phyloP scores from a whole-genome alignment of 202 grass and related monocot genomes.

The Hordeum pubiflorum region DNA sequence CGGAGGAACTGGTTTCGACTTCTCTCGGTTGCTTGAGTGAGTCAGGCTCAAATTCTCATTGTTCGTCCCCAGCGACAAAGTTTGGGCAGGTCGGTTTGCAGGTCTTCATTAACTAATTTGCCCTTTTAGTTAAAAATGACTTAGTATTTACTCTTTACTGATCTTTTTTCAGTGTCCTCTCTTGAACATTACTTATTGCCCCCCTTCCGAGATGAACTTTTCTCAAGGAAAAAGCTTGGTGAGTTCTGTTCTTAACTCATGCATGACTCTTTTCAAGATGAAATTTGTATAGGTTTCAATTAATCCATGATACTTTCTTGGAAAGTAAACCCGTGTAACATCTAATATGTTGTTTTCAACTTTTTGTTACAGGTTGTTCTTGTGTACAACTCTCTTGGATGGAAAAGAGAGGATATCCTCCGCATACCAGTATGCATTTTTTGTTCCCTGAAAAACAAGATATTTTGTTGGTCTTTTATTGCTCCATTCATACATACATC shows the following conservation, averaged over 20 bases:
- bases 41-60: slow-evolving; percentile 40
- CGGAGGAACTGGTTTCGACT: slow-evolving; percentile 65
- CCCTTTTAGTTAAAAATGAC: slow-evolving; percentile 18
- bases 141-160: slow-evolving; percentile 3
- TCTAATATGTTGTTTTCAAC: slow-evolving; percentile 5
- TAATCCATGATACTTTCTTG: background rate
- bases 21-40: slow-evolving; percentile 82
- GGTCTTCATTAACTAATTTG: background rate
- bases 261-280: background rate
- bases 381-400: slow-evolving; percentile 89
- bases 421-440: slow-evolving; percentile 61
- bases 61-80: slow-evolving; percentile 44
- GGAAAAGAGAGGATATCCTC: slow-evolving; percentile 77
- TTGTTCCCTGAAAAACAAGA: background rate
- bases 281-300: background rate
- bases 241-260: slow-evolving; percentile 33
- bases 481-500: background rate
- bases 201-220: slow-evolving; percentile 60
- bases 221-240: slow-evolving; percentile 80
- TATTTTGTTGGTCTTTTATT: background rate
- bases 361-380: slow-evolving; percentile 61
- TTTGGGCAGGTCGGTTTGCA: slow-evolving; percentile 65
- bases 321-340: background rate
- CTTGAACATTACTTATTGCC: slow-evolving; percentile 79
- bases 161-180: slow-evolving; percentile 77